A percentile compares a stretch with the other conserved stretches of the same genome.
These are phyloP conservation scores for Neoascochyta sp. DNA, from an alignment of 2,329 filamentous ascomycete genomes.

Conservation along the genomic window DNA sequence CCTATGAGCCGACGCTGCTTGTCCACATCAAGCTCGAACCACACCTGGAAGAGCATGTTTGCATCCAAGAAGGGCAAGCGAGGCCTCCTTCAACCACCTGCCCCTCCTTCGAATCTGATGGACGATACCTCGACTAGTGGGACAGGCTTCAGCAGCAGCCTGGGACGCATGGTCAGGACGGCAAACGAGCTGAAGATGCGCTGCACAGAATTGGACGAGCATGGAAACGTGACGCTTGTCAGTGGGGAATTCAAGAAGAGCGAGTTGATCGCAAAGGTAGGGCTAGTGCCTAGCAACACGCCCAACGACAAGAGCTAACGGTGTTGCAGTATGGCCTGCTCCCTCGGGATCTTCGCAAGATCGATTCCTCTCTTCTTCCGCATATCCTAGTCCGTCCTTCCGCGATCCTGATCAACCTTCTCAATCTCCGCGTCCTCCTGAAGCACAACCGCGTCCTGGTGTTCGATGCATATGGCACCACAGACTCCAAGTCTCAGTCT, in stretches of 20 bases:
- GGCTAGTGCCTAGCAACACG: constrained; percentile 7
- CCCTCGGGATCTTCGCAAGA: constrained; percentile 92
- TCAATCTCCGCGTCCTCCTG: constrained; percentile 94
- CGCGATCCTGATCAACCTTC: constrained; percentile 88
- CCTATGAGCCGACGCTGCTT: constrained; percentile 13
- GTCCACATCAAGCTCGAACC: constrained; percentile 12
- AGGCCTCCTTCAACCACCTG: constrained; percentile 56
- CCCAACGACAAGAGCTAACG: constrained; percentile 5
- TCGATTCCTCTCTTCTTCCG: constrained; percentile 91
- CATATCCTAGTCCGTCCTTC: constrained; percentile 92
- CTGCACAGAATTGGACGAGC: constrained; percentile 92
- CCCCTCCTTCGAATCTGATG: constrained; percentile 49
- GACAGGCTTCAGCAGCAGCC: constrained; percentile 39
- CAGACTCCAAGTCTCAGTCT: constrained; percentile 90
- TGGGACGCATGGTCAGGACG: constrained; percentile 71
- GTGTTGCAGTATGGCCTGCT: constrained; percentile 73
- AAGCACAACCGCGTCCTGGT: constrained; percentile 91
- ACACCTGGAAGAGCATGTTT: constrained; percentile 25
- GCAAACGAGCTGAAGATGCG: constrained; percentile 80
- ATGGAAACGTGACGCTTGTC: constrained; percentile 85
- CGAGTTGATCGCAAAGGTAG: constrained; percentile 91
- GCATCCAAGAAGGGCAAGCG: constrained; percentile 32
- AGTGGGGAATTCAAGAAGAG: constrained; percentile 97
- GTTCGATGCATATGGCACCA: constrained; percentile 93
- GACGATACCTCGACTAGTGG: constrained; percentile 54